A percentile compares a stretch with the other conserved stretches of the same genome.
phyloP scores from a whole-genome alignment of 2,329 filamentous ascomycete genomes.

The Pseudogymnoascus sp. region DNA sequence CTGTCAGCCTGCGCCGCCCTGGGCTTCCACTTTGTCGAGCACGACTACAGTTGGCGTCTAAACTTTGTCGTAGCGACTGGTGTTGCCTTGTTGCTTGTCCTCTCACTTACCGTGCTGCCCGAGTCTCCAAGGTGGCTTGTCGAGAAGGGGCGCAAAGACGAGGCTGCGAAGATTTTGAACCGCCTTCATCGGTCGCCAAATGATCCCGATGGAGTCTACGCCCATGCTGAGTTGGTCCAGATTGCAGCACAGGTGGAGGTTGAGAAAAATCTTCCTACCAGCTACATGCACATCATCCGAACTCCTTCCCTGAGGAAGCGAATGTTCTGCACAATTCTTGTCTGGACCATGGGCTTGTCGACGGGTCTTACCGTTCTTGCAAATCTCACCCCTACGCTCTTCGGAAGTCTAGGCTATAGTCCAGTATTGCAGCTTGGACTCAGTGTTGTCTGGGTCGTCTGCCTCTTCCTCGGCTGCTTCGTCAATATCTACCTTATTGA shows the following conservation, averaged over 20 bases:
- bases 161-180: no score
- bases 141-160: no score
- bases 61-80: constrained; percentile 20
- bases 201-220: no score
- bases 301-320: constrained; percentile 23
- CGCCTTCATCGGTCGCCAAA: no score
- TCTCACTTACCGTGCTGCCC: no score
- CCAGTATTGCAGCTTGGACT: constrained; percentile 24
- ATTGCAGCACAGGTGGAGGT: no score
- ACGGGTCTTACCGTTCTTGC: constrained; percentile 26
- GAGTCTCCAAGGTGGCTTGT: no score
- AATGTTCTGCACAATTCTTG: constrained; percentile 23
- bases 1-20: constrained; percentile 17
- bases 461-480: constrained; percentile 21
- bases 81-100: constrained; percentile 8
- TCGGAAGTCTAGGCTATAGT: constrained; percentile 24
- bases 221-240: no score
- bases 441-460: constrained; percentile 24
- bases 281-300: constrained; percentile 24
- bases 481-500: constrained; percentile 24
- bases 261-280: constrained; percentile 15
- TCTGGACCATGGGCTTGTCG: constrained; percentile 26
- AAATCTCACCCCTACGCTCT: constrained; percentile 21
- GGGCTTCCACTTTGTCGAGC: constrained; percentile 21
- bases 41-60: constrained; percentile 21